A percentile compares a stretch with the other conserved stretches of the same genome.
These are phyloP conservation scores for Phytophthora crassamura DNA, from an alignment of 352 stramenopile genomes.

Conservation along the genomic window DNA sequence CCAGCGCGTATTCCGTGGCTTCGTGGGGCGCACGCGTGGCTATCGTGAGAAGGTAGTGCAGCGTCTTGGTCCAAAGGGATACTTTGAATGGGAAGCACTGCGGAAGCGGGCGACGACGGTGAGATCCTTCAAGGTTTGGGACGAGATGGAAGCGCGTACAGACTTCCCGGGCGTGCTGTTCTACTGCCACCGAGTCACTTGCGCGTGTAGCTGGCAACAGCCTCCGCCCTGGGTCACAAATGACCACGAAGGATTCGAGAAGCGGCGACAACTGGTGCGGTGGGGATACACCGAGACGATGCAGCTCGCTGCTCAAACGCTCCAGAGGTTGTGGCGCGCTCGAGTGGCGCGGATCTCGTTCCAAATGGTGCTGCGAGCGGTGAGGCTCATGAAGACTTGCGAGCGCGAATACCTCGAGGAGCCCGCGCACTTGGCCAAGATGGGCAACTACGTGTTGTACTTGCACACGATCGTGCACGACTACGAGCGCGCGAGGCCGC, in stretches of 20 bases:
- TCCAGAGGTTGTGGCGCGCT: conserved; percentile 68
- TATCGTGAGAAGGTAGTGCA: conserved; percentile 59
- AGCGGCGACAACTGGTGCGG: conserved; percentile 54
- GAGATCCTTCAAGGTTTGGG: conserved; percentile 73
- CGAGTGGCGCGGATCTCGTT: conserved; percentile 64
- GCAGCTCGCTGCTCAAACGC: conserved; percentile 46
- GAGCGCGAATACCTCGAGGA: conserved; percentile 80
- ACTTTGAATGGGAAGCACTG: conserved; percentile 69
- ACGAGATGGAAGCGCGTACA: conserved; percentile 62
- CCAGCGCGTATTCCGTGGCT: conserved; percentile 69
- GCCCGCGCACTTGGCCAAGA: conserved; percentile 72
- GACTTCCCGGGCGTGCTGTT: conserved; percentile 67
- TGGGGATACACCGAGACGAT: conserved; percentile 79
- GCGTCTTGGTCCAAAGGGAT: conserved; percentile 53
- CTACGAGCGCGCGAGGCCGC: conserved; percentile 74
- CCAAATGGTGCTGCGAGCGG: conserved; percentile 62
- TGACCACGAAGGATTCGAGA: conserved; percentile 54
- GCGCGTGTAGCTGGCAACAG: conserved; percentile 70
- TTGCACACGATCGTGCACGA: conserved; percentile 80
- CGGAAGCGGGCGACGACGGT: conserved; percentile 35
- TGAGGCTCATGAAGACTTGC: conserved; percentile 75
- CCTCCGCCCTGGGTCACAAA: conserved; percentile 57
- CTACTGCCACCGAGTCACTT: conserved; percentile 80
- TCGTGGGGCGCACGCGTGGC: conserved; percentile 38
- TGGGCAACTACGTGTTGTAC: conserved; percentile 87